These are phyloP conservation scores for Camelina hispida DNA, from an alignment of 345 rosid species.

Conservation along the genomic window DNA sequence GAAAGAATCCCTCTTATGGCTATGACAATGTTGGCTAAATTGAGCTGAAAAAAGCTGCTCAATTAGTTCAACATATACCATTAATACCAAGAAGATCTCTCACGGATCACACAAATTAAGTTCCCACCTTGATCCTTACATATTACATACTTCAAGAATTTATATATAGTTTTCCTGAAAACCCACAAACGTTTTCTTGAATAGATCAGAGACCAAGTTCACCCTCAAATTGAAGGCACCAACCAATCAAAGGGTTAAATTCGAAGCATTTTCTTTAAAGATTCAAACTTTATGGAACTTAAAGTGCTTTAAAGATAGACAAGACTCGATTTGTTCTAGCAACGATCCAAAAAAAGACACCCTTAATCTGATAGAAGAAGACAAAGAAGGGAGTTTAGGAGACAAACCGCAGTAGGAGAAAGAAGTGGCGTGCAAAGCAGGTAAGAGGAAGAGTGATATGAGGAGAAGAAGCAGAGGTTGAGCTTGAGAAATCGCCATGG, in stretches of 20 bases:
- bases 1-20: no score
- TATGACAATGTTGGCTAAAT: no score
- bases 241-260: not conserved
- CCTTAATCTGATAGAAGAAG: slow-evolving; percentile 1
- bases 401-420: slow-evolving; percentile 45
- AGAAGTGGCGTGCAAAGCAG: slow-evolving; percentile 40
- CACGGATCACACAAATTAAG: no score
- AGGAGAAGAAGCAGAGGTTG: slow-evolving; percentile 40
- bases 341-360: not conserved
- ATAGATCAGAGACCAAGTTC: not conserved
- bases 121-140: not conserved
- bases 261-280: not conserved
- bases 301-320: not conserved
- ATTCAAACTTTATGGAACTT: slow-evolving; percentile 1
- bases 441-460: slow-evolving; percentile 26
- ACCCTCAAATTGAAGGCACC: slow-evolving; percentile 8
- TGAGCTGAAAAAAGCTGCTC: no score
- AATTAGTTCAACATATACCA: no score
- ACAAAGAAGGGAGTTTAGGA: not conserved
- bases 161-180: not conserved
- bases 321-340: not conserved
- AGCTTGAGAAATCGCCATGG: slow-evolving; percentile 44
- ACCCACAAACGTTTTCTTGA: no score
- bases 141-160: not conserved
- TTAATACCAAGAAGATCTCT: no score